A percentile compares a stretch with the other conserved stretches of the same genome.
phyloP scores from a whole-genome alignment of 257 asterid genomes.

The Solanum medicagineum region DNA sequence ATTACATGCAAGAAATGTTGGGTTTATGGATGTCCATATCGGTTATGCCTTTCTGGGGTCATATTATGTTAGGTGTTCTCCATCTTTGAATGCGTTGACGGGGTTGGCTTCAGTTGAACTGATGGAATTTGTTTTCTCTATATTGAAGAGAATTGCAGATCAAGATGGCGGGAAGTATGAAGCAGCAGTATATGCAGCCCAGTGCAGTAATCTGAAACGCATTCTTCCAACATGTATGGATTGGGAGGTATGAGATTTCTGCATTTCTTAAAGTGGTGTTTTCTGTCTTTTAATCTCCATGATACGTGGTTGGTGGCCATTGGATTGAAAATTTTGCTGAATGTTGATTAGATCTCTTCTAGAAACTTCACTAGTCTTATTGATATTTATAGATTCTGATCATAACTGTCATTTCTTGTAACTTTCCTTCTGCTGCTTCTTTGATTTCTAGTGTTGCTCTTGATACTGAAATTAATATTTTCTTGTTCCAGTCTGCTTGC shows the following conservation, averaged over 20 bases:
- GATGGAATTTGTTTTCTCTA: constrained; percentile 8
- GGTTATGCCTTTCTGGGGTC: not conserved
- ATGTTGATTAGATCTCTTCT: not conserved
- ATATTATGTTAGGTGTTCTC: not conserved
- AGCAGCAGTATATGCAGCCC: constrained; percentile 81
- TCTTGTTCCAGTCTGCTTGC: constrained; percentile 85
- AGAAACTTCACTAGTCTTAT: not conserved
- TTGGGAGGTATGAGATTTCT: constrained; percentile 70
- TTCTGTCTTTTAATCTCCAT: not conserved
- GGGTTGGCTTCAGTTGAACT: constrained; percentile 7
- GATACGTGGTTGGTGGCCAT: not conserved
- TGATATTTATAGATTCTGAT: not conserved
- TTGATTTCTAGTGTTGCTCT: not conserved
- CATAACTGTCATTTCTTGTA: not conserved
- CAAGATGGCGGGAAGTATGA: constrained; percentile 92
- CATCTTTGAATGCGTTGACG: not conserved
- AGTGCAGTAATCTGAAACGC: constrained; percentile 88
- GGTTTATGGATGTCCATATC: not conserved
- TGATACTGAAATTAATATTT: not conserved
- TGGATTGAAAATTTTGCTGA: not conserved
- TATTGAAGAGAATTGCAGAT: constrained; percentile 79
- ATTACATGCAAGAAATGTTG: not conserved
- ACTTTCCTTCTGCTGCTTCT: not conserved
- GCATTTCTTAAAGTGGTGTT: not conserved
- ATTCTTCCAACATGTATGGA: constrained; percentile 88